Evolutionary conservation across 371 early-diverging fungal genomes (phyloP).

Genomic region (Blastocladiella emersonii): DNA sequence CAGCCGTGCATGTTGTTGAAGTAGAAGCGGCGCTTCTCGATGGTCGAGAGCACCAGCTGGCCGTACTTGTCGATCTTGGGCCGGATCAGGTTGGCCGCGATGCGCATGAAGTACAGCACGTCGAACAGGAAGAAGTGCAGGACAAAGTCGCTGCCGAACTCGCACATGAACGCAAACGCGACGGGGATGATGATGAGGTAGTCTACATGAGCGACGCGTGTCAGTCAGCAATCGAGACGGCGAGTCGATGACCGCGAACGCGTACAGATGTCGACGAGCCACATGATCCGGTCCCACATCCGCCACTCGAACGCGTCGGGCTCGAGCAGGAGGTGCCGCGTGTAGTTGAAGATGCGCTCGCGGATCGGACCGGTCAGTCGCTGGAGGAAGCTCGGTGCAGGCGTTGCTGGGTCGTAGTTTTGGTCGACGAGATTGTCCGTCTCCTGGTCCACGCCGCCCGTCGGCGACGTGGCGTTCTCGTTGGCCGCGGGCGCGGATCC

Average conservation of each 20-base stretch:
- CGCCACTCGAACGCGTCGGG: not conserved
- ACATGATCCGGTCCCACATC: not conserved
- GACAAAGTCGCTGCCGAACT: not conserved
- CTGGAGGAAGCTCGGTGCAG: no score
- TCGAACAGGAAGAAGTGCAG: conserved; percentile 3
- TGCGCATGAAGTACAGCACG: not conserved
- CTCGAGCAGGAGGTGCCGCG: no score
- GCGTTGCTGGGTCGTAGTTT: no score
- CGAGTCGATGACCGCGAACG: not conserved
- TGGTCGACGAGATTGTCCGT: no score
- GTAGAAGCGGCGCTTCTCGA: not conserved
- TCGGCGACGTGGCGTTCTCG: no score
- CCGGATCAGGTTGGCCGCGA: conserved; percentile 1
- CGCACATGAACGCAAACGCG: conserved; percentile 3
- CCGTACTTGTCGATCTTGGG: conserved; percentile 3
- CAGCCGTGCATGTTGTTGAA: not conserved
- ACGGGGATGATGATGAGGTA: conserved; percentile 6
- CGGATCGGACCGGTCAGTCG: no score
- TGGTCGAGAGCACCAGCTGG: not conserved
- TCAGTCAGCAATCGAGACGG: not conserved
- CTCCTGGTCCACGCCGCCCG: no score
- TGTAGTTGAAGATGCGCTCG: no score
- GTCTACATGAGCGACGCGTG: not conserved
- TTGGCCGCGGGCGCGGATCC: no score
- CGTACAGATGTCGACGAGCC: not conserved